These are phyloP conservation scores for Hymenoscyphus fructigenus DNA, from an alignment of 2,329 filamentous ascomycete genomes.

Conservation along the genomic window DNA sequence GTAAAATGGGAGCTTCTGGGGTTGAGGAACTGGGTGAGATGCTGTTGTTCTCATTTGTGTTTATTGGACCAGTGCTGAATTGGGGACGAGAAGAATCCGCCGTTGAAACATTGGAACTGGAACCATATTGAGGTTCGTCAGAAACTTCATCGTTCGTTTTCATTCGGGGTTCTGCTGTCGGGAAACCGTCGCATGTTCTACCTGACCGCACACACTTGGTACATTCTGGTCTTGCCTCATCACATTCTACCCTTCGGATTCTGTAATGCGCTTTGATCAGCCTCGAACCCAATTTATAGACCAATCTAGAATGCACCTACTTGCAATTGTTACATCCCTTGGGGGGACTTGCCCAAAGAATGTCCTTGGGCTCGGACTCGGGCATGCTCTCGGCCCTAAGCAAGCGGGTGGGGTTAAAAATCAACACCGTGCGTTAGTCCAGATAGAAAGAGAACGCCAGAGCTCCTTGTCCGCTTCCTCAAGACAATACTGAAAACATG, in stretches of 20 bases:
- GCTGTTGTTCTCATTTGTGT: background rate
- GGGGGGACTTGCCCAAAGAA: conserved; percentile 32
- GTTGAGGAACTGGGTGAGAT: background rate
- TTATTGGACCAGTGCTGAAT: background rate
- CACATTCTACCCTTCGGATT: conserved; percentile 63
- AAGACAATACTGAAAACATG: no score
- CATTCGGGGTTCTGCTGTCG: background rate
- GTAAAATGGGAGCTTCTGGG: background rate
- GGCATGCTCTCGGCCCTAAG: no score
- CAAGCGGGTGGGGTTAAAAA: background rate
- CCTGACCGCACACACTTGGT: conserved; percentile 59
- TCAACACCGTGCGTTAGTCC: no score
- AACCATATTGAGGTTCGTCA: background rate
- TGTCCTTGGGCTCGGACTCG: background rate
- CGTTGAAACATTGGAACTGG: no score
- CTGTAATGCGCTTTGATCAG: conserved; percentile 38
- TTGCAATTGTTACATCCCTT: conserved; percentile 69
- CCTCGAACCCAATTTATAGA: background rate
- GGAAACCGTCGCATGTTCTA: conserved; percentile 53
- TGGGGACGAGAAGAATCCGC: background rate
- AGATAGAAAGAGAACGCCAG: no score
- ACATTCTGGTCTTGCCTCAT: conserved; percentile 61
- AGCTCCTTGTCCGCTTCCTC: no score
- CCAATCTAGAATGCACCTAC: no score
- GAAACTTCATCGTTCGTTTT: background rate